Percentiles rank a stretch among this genome's conserved stretches.
Conservation (phyloP, 352 stramenopile species). For the Globisporangium iwayamae region DNA sequence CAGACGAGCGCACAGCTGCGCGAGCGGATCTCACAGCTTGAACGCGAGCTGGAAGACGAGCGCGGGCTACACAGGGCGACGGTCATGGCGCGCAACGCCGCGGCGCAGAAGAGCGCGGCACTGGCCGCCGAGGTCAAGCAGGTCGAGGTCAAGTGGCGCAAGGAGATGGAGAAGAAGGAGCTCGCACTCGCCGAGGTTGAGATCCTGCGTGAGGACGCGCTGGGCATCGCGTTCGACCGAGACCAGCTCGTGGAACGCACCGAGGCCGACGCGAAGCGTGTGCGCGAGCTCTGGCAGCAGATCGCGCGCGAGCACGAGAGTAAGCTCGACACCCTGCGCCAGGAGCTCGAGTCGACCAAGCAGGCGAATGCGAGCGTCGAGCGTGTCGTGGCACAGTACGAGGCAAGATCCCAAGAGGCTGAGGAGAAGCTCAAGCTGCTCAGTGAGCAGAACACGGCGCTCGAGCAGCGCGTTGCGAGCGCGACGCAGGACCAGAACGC, state of each 20-base stretch:
- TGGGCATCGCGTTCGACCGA: constrained; percentile 37
- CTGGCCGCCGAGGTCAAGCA: constrained; percentile 46
- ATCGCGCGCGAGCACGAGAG: constrained; percentile 66
- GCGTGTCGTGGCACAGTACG: constrained; percentile 17
- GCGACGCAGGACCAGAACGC: constrained; percentile 29
- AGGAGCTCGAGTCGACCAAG: constrained; percentile 36
- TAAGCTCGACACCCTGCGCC: constrained; percentile 39
- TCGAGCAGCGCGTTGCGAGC: constrained; percentile 37
- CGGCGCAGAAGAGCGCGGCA: constrained; percentile 49
- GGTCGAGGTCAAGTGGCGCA: constrained; percentile 55
- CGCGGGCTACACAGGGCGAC: constrained; percentile 44
- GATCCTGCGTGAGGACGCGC: constrained; percentile 42
- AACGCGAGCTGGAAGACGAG: constrained; percentile 67
- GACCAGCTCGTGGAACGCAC: constrained; percentile 65
- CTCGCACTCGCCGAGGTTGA: constrained; percentile 44
- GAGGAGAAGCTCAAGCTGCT: constrained; percentile 30
- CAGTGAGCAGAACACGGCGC: constrained; percentile 31
- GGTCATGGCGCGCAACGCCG: constrained; percentile 44
- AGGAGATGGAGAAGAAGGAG: constrained; percentile 65
- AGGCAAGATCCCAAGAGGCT: constrained; percentile 31
- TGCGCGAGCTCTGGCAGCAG: constrained; percentile 78
- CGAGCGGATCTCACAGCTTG: constrained; percentile 41
- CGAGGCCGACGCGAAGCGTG: constrained; percentile 62
- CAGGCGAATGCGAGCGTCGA: constrained; percentile 27
- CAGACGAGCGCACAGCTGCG: constrained; percentile 46